A percentile compares a stretch with the other conserved stretches of the same genome.
Evolutionary conservation across 371 early-diverging fungal genomes (phyloP).

Genomic region (Capillidium heterosporum): DNA sequence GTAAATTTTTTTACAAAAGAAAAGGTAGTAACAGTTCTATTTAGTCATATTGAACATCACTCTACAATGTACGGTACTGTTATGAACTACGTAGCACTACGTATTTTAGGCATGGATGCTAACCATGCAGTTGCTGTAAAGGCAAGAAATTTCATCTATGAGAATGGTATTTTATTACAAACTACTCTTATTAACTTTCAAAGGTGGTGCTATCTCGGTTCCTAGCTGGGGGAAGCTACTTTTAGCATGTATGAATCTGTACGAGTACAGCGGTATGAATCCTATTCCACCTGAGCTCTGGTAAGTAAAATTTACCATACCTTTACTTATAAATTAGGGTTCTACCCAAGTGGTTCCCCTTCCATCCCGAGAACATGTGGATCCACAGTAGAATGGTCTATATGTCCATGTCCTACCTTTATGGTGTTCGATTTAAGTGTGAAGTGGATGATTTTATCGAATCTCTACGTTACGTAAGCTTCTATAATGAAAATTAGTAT

Average conservation of each 20-base stretch:
- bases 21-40: background rate
- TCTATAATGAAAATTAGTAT: background rate
- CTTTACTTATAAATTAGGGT: slow-evolving; percentile 21
- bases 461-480: slow-evolving; percentile 32
- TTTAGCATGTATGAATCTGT: slow-evolving; percentile 72
- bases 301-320: slow-evolving; percentile 16
- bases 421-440: slow-evolving; percentile 45
- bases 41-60: slow-evolving; percentile 74
- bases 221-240: slow-evolving; percentile 98
- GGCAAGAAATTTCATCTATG: slow-evolving; percentile 70
- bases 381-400: slow-evolving; percentile 78
- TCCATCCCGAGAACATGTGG: slow-evolving; percentile 89
- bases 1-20: slow-evolving; percentile 7
- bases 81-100: slow-evolving; percentile 77
- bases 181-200: background rate
- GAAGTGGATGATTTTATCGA: slow-evolving; percentile 42
- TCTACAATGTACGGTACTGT: slow-evolving; percentile 91
- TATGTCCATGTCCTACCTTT: slow-evolving; percentile 86
- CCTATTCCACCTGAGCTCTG: slow-evolving; percentile 90
- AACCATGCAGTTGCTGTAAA: slow-evolving; percentile 74
- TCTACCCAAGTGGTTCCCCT: slow-evolving; percentile 62
- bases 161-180: slow-evolving; percentile 31
- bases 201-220: slow-evolving; percentile 61
- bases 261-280: slow-evolving; percentile 91
- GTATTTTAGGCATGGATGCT: slow-evolving; percentile 71